A percentile compares a stretch with the other conserved stretches of the same genome.
Conservation (phyloP, 805 yeast genomes). For the Ogataea paradorogensis region DNA sequence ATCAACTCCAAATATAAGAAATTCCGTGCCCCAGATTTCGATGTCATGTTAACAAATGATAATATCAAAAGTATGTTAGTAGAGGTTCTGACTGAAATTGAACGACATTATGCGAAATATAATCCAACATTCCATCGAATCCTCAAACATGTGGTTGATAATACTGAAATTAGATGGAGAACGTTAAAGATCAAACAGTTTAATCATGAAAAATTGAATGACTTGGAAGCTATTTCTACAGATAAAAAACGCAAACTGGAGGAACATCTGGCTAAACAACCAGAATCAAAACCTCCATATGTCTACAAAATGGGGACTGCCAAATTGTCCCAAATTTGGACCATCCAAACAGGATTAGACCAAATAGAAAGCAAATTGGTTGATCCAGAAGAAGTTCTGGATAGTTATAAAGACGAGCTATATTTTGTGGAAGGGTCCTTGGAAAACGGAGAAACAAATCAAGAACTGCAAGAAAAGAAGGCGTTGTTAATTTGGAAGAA, state of each 20-base stretch:
- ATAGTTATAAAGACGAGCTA: slow-evolving; percentile 29
- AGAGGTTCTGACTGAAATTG: slow-evolving; percentile 22
- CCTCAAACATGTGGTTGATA: slow-evolving; percentile 17
- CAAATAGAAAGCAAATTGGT: slow-evolving; percentile 13
- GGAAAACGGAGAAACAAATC: background rate
- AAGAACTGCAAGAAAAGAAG: slow-evolving; percentile 16
- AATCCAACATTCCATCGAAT: slow-evolving; percentile 15
- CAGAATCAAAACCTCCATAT: slow-evolving; percentile 20
- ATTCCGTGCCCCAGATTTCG: slow-evolving; percentile 24
- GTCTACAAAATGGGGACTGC: slow-evolving; percentile 30
- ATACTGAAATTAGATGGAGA: slow-evolving; percentile 26
- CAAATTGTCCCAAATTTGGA: slow-evolving; percentile 29
- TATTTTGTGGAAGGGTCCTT: slow-evolving; percentile 26
- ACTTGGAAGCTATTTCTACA: slow-evolving; percentile 13
- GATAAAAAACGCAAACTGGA: slow-evolving; percentile 25
- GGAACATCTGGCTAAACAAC: slow-evolving; percentile 16
- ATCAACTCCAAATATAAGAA: slow-evolving; percentile 22
- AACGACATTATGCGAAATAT: slow-evolving; percentile 17
- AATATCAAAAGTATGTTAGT: slow-evolving; percentile 11
- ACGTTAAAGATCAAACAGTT: slow-evolving; percentile 30
- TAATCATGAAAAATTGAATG: slow-evolving; percentile 23
- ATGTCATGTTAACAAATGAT: slow-evolving; percentile 14
- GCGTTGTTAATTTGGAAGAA: slow-evolving; percentile 28
- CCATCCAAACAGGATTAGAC: slow-evolving; percentile 22
- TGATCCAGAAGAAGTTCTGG: slow-evolving; percentile 19